These are phyloP conservation scores for Arabidopsis arenosa DNA, from an alignment of 345 rosid species.

Conservation along the genomic window DNA sequence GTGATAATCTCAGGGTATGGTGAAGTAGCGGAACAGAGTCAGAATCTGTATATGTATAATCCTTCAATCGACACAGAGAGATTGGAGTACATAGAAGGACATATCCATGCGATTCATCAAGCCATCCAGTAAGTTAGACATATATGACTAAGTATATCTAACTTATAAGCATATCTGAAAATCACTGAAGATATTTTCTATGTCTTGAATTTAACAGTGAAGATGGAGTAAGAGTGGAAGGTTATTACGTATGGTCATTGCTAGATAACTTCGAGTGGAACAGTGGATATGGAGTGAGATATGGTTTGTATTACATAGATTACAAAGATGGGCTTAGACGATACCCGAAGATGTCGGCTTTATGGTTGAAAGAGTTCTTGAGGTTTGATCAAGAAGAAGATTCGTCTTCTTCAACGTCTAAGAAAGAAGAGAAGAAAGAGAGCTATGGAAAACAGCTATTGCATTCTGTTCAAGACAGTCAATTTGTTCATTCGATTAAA, in stretches of 20 bases:
- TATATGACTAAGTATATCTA: too few species aligned
- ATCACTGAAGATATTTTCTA: neutral
- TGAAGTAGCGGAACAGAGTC: slow-evolving; percentile 44
- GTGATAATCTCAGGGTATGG: slow-evolving; percentile 37
- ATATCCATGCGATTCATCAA: slow-evolving; percentile 46
- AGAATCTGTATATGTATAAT: slow-evolving; percentile 35
- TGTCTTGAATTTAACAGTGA: slow-evolving; percentile 37
- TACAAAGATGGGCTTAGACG: slow-evolving; percentile 56
- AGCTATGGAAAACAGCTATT: slow-evolving; percentile 38
- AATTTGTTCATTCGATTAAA: slow-evolving; percentile 27
- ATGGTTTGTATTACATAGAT: slow-evolving; percentile 62
- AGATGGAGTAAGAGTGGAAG: slow-evolving; percentile 62
- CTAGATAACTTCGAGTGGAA: slow-evolving; percentile 69
- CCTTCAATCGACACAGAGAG: slow-evolving; percentile 46
- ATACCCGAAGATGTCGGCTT: slow-evolving; percentile 61
- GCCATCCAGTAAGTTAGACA: slow-evolving; percentile 38
- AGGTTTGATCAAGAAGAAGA: slow-evolving; percentile 38
- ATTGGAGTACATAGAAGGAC: slow-evolving; percentile 46
- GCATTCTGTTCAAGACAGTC: slow-evolving; percentile 41
- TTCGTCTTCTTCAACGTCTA: slow-evolving; percentile 18
- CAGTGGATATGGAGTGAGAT: slow-evolving; percentile 58
- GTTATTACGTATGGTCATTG: slow-evolving; percentile 66
- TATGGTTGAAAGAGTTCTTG: slow-evolving; percentile 65
- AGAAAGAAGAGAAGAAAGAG: slow-evolving; percentile 41
- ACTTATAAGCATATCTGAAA: neutral